Base-by-base conservation (phyloP, 805 yeast species). In the Candida ipomoeae region DNA sequence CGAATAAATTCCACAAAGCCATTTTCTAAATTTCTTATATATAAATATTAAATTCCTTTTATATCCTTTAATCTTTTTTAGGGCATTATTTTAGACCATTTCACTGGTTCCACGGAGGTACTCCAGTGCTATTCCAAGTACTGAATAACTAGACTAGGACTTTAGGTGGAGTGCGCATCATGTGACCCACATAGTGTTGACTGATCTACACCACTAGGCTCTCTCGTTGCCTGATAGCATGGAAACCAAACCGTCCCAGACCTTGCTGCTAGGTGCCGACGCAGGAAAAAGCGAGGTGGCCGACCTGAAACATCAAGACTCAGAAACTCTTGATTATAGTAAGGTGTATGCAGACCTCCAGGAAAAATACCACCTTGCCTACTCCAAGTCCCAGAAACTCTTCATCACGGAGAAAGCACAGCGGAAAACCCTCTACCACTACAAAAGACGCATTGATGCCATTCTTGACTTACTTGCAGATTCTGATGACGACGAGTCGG, bases 401-500 rank as follows among this genome's bases (percentile, higher is more conserved):
- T 68, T 65, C 51, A 52, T 61, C 33, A 55, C 60, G n/a, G 77
- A 73, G 52, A 57, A 59, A 44, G 57, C 66, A 18, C 74, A 68
- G 53, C 53, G 77, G 26, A 67, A 69, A 43, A 57, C 75, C 6
- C 51, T 72, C 14, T 53, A 62, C 40, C 67, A 60, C 51, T 69
- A 64, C 48, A 63, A 69, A 44, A 53, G 77, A 43, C 61, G 75
- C 38, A 70, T 70, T 51, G 67, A 69, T 44, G 74, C 75, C 0
- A 43, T 73, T 32, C 48, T 73, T 8, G 70, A 70, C 31, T 41
- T 69, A 8, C 49, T 72, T 6, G 56, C 46, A 8, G 57, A 60
- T 23, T 44, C 54, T 8, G 67, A 58, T 5, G 58, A 49, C 31
- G 46, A 44, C 2, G 48, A 31, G 5, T 17, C 20, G 15, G 21